Evolutionary conservation across 2,329 filamentous ascomycete genomes (phyloP).

Genomic region (Lasiodiplodia hormozganensis): DNA sequence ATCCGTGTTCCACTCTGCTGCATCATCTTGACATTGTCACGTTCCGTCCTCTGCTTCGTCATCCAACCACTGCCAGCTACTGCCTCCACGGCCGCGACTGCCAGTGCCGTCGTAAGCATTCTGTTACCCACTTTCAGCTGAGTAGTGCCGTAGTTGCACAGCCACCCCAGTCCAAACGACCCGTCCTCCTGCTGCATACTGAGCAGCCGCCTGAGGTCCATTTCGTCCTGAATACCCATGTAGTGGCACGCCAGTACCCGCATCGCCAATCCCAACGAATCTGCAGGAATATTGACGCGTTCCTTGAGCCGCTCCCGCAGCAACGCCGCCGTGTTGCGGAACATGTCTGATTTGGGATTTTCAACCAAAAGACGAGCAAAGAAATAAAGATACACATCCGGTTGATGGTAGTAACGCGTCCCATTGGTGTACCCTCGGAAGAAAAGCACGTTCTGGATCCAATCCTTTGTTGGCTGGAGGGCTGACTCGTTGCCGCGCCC

Average conservation of each 20-base stretch:
- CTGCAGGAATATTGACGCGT: constrained; percentile 36
- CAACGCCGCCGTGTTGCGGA: constrained; percentile 34
- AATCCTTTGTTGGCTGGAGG: constrained; percentile 37
- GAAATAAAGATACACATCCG: constrained; percentile 45
- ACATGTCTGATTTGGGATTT: constrained; percentile 35
- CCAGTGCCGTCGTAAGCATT: constrained; percentile 36
- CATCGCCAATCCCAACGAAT: constrained; percentile 39
- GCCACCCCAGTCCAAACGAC: constrained; percentile 43
- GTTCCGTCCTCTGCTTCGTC: background rate
- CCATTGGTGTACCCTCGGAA: constrained; percentile 42
- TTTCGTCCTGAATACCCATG: constrained; percentile 34
- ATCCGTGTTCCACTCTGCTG: background rate
- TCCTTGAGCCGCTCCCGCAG: constrained; percentile 36
- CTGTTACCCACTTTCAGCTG: constrained; percentile 35
- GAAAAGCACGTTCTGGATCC: constrained; percentile 34
- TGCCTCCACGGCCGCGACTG: constrained; percentile 35
- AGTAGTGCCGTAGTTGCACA: constrained; percentile 34
- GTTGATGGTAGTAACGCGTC: constrained; percentile 41
- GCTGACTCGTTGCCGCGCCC: constrained; percentile 35
- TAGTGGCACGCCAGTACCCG: constrained; percentile 40
- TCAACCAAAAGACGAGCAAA: constrained; percentile 36
- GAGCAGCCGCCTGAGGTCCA: constrained; percentile 34
- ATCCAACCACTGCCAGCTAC: background rate
- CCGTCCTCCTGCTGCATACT: constrained; percentile 44
- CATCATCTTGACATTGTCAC: background rate